Evolutionary conservation across 148 eudicot species (phyloP), one percentile per base, ranked within the genome.

Genomic region (Limonium bicolor): DNA sequence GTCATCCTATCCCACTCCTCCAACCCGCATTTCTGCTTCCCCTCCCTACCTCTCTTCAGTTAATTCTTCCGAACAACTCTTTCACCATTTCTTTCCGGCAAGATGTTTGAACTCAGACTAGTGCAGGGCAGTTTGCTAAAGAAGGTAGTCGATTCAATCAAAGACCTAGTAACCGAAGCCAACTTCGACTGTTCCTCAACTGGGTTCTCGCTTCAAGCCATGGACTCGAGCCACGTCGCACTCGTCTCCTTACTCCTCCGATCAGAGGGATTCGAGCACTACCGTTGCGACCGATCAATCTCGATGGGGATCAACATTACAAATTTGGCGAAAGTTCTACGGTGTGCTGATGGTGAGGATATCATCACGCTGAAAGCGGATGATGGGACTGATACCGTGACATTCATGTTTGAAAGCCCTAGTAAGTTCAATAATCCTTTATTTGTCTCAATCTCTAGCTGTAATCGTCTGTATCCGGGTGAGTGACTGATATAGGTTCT

Each of bases 151-250:
- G 78, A 79, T n/a, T 48, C 87, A 26, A 58, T 79, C 46, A 74
- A 79, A 49, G 87, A 79, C 51, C 54, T 79, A 3, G 78, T 79
- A 3, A 65, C 47, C 40, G 82, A 78, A 27, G 86, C 86, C 5
- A 78, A 71, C 57, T 78, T 78, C 55, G 78, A 78, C 42, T 78
- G 82, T 25, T 68, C 78, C 0, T 53, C 81, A 10, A 57, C 81
- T 15, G 86, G 86, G 0, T 68, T 74, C 28, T 65, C 82, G 5
- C 70, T 78, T 7, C 86, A 78, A 34, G 86, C 86, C 27, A 78
- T 78, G 81, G 86, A 78, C 36, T 71, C 81, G 4, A 78, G 82
- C 68, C 86, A 78, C 51, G 86, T 78, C 7, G 86, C 81, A 1
- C 73, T 74, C 3, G 86, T 74, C 7, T 36, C 82, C 0, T 74